Conservation (phyloP, 306 rosid genomes). For the Cucumis sativus region Cucumber_9930_V3 NC_026660.2:8068501-8069000, state of each 20-base stretch:
- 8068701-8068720: conserved; percentile 38
- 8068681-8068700: background rate
- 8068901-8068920: background rate
- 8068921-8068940: background rate
- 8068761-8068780: conserved; percentile 71
- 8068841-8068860: conserved; percentile 96
- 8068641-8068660: background rate
- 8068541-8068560: background rate
- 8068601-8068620: background rate
- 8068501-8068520: background rate
- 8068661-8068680: background rate
- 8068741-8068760: conserved; percentile 82
- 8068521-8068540: background rate
- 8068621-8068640: background rate
- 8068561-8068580: background rate
- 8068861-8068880: conserved; percentile 8
- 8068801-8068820: conserved; percentile 83
- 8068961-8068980: background rate
- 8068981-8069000: background rate
- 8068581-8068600: background rate
- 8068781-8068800: conserved; percentile 65
- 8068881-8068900: background rate
- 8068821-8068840: conserved; percentile 85
- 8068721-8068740: conserved; percentile 78
- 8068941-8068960: background rate